Conservation (phyloP, 306 rosid genomes). For the Psophocarpus tetragonolobus region DNA sequence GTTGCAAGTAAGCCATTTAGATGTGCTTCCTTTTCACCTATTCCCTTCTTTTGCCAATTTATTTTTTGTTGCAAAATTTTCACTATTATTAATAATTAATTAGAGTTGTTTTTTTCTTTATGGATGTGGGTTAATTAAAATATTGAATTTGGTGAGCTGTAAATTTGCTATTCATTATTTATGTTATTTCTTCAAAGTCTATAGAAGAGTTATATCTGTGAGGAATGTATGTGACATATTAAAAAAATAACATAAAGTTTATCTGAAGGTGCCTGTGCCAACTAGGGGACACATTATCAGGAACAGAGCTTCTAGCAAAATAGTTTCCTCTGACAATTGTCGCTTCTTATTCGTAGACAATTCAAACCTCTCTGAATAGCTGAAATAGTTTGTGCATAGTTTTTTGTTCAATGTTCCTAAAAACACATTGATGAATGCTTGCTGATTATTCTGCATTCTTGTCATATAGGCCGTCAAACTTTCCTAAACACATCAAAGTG, state of each 20-base stretch:
- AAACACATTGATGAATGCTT: constrained; percentile 25
- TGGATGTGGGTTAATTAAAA: background rate
- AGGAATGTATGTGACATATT: background rate
- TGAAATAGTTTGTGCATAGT: constrained; percentile 11
- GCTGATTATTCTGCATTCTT: constrained; percentile 31
- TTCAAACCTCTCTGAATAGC: constrained; percentile 25
- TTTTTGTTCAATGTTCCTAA: constrained; percentile 15
- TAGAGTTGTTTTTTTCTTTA: background rate
- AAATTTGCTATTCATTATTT: constrained; percentile 27
- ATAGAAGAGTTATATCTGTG: constrained; percentile 3
- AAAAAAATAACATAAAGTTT: background rate
- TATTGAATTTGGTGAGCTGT: background rate
- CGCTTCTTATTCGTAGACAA: constrained; percentile 13
- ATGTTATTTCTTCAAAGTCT: constrained; percentile 8
- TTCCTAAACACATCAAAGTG: constrained; percentile 81
- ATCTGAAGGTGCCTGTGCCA: background rate
- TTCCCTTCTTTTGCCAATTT: constrained; percentile 29
- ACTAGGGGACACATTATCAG: background rate
- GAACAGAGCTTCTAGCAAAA: constrained; percentile 8
- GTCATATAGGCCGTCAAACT: constrained; percentile 67
- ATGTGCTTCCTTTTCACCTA: background rate
- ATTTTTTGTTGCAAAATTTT: constrained; percentile 5
- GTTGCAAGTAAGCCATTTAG: constrained; percentile 58
- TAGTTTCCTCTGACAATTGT: constrained; percentile 2
- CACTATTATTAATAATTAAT: background rate